Percentiles rank a stretch among this genome's conserved stretches.
These are phyloP conservation scores for Backusella luteola DNA, from an alignment of 192 early-diverging fungal species.

Conservation along the genomic window DNA sequence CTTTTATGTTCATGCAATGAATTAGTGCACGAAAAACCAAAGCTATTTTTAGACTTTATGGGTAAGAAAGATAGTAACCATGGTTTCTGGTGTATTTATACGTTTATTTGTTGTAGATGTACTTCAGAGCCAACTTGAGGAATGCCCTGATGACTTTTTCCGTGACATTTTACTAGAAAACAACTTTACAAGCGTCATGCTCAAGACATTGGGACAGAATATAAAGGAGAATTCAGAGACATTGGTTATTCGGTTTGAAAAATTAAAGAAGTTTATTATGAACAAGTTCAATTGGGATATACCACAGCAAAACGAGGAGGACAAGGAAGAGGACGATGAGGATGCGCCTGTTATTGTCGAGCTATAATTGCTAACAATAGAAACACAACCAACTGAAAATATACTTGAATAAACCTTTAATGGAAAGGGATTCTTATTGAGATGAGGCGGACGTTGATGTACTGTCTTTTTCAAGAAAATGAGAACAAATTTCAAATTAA, in stretches of 20 bases:
- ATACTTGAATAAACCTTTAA: not conserved
- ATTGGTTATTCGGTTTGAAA: slow-evolving; percentile 1
- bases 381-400: not conserved
- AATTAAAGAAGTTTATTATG: slow-evolving; percentile 17
- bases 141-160: slow-evolving; percentile 73
- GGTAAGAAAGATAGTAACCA: slow-evolving; percentile 30
- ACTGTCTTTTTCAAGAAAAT: no score
- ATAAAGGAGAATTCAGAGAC: not conserved
- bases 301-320: slow-evolving; percentile 16
- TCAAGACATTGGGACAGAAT: slow-evolving; percentile 30
- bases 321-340: slow-evolving; percentile 23
- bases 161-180: slow-evolving; percentile 60
- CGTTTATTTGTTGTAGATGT: slow-evolving; percentile 35
- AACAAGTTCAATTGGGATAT: slow-evolving; percentile 27
- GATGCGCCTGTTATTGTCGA: slow-evolving; percentile 32
- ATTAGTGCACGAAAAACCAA: slow-evolving; percentile 43
- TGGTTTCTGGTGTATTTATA: not conserved
- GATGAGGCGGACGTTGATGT: not conserved
- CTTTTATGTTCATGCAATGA: slow-evolving; percentile 66
- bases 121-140: slow-evolving; percentile 59
- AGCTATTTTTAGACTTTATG: slow-evolving; percentile 58
- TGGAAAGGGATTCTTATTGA: not conserved
- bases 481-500: no score
- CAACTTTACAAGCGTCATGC: slow-evolving; percentile 55
- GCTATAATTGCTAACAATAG: not conserved